phyloP scores from a whole-genome alignment of 192 early-diverging fungal species.

The Podila verticillata region DNA sequence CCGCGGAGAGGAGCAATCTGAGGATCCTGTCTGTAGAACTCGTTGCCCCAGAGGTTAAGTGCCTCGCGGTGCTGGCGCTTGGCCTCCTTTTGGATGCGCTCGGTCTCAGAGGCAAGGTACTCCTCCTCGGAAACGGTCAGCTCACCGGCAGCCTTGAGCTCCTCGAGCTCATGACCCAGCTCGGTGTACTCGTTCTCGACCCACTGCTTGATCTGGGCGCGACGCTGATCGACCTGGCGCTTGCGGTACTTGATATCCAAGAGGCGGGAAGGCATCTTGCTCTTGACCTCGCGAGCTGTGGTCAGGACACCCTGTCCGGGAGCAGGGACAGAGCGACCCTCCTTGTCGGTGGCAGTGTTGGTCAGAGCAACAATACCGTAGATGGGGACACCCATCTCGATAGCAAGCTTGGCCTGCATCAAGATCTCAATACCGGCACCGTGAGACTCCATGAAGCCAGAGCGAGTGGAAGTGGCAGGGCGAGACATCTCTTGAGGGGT shows the following conservation, averaged over 20 bases:
- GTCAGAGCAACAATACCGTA: slow-evolving; percentile 90
- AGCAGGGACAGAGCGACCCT: slow-evolving; percentile 92
- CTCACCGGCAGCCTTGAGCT: slow-evolving; percentile 57
- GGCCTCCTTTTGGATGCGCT: slow-evolving; percentile 69
- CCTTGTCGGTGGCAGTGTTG: slow-evolving; percentile 93
- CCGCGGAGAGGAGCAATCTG: slow-evolving; percentile 86
- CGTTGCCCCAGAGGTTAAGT: slow-evolving; percentile 77
- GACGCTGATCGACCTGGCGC: slow-evolving; percentile 76
- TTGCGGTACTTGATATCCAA: slow-evolving; percentile 87
- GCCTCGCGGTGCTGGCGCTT: slow-evolving; percentile 81
- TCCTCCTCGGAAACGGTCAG: slow-evolving; percentile 56
- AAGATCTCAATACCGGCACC: slow-evolving; percentile 91
- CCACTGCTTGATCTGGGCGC: slow-evolving; percentile 83
- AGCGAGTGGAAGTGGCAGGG: slow-evolving; percentile 88
- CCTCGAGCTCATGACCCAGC: slow-evolving; percentile 73
- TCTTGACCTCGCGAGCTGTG: slow-evolving; percentile 79
- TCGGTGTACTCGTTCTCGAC: slow-evolving; percentile 79
- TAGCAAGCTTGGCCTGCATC: slow-evolving; percentile 87
- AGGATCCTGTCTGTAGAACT: slow-evolving; percentile 82
- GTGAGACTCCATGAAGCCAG: slow-evolving; percentile 93
- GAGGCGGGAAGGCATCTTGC: slow-evolving; percentile 64
- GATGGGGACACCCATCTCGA: slow-evolving; percentile 94
- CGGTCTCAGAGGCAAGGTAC: slow-evolving; percentile 51
- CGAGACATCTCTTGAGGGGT: slow-evolving; percentile 89
- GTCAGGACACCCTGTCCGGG: slow-evolving; percentile 95